These are phyloP conservation scores for Theileria sp. DNA, from an alignment of 169 alveolate genomes.

Conservation along the genomic window DNA sequence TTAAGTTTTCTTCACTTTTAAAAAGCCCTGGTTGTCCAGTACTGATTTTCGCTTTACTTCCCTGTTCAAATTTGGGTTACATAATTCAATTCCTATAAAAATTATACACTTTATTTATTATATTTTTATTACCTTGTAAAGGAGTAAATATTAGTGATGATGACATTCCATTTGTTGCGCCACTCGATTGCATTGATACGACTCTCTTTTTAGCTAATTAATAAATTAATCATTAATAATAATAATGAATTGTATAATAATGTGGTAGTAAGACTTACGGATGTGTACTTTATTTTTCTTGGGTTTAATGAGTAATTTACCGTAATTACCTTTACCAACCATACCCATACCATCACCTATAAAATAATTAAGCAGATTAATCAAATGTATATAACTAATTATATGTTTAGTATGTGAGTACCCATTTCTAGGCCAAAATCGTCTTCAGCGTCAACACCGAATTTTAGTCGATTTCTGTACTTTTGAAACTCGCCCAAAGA, in stretches of 20 bases:
- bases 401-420: not conserved
- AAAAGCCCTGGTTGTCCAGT: slow-evolving; percentile 61
- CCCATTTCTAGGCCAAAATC: slow-evolving; percentile 72
- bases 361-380: not conserved
- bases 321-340: slow-evolving; percentile 59
- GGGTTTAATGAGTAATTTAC: slow-evolving; percentile 44
- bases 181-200: slow-evolving; percentile 60
- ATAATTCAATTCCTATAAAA: slow-evolving; percentile 56
- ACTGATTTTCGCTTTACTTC: slow-evolving; percentile 33
- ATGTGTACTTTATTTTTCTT: slow-evolving; percentile 45
- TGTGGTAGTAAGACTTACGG: slow-evolving; percentile 31
- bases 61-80: slow-evolving; percentile 49
- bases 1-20: slow-evolving; percentile 35
- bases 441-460: slow-evolving; percentile 84
- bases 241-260: not conserved
- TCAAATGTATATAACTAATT: not conserved
- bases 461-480: slow-evolving; percentile 81
- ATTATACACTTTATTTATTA: slow-evolving; percentile 20
- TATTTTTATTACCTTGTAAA: slow-evolving; percentile 69
- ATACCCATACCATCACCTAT: slow-evolving; percentile 62
- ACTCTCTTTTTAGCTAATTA: slow-evolving; percentile 58
- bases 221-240: not conserved
- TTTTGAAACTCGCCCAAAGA: slow-evolving; percentile 79
- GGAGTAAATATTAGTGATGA: slow-evolving; percentile 80
- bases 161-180: slow-evolving; percentile 74